A percentile compares a stretch with the other conserved stretches of the same genome.
phyloP scores from a whole-genome alignment of 2,329 filamentous ascomycete genomes.

The Nemania diffusa region DNA sequence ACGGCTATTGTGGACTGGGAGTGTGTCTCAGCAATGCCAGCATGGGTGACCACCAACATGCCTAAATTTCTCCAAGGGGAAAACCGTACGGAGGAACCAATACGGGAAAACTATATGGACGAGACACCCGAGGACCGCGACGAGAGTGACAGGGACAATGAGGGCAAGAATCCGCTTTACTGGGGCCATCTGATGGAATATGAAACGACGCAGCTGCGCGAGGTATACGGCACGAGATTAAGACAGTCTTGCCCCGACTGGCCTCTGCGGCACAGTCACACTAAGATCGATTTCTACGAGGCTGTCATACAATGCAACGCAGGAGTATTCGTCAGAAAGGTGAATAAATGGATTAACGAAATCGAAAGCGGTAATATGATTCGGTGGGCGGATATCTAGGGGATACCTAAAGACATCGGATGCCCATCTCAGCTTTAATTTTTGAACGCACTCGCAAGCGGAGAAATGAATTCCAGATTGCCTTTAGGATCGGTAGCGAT shows the following conservation, averaged over 20 bases:
- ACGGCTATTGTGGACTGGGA: slow-evolving; percentile 26
- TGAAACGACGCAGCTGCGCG: slow-evolving; percentile 15
- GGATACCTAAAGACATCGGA: slow-evolving; percentile 7
- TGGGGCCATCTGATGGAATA: slow-evolving; percentile 22
- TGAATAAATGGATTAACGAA: slow-evolving; percentile 11
- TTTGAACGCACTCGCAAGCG: slow-evolving; percentile 7
- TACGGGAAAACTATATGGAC: slow-evolving; percentile 3
- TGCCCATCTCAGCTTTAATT: slow-evolving; percentile 7
- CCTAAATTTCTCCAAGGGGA: slow-evolving; percentile 11
- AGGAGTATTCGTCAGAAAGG: slow-evolving; percentile 3
- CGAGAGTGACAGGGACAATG: slow-evolving; percentile 2
- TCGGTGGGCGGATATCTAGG: slow-evolving; percentile 18
- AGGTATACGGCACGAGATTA: slow-evolving; percentile 17
- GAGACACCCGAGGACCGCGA: slow-evolving; percentile 10
- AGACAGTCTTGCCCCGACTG: slow-evolving; percentile 16
- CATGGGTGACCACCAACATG: slow-evolving; percentile 15
- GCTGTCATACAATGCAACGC: slow-evolving; percentile 9
- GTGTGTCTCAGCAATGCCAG: slow-evolving; percentile 15
- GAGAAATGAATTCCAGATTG: slow-evolving; percentile 8
- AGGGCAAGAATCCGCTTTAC: slow-evolving; percentile 19
- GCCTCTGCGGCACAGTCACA: slow-evolving; percentile 5
- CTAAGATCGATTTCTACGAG: slow-evolving; percentile 19
- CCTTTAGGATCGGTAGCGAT: slow-evolving; percentile 6
- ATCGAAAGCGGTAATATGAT: slow-evolving; percentile 13
- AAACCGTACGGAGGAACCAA: slow-evolving; percentile 11